Evolutionary conservation across 106 monocot genomes (phyloP), one percentile per base, ranked within the genome.

Genomic region (Triglochin maritima): DNA sequence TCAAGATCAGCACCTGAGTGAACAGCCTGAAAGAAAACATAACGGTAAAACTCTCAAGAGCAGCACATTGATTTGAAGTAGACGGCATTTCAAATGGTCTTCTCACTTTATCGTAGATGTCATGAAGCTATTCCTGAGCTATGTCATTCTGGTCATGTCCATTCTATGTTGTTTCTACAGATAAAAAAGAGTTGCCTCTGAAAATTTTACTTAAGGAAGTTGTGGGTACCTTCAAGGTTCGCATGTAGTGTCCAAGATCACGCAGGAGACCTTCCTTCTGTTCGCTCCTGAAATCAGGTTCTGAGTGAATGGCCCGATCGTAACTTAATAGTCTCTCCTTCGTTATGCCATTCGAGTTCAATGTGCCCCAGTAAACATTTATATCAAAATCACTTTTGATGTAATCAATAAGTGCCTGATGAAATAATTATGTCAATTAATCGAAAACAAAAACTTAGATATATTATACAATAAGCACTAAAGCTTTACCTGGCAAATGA

Each of bases 1-100:
- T 98, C 91, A 13, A 98, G 91, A 84, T 98, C 96, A 55, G 96
- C 96, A 72, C 96, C 96, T 17, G 96, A 98, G 67, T 98, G 96
- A 58, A 98, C 96, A 50, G 96, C 96, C 95, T 96, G 70, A 49
- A 46, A 50, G 44, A 17, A 47, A n/a, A 54, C n/a, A n/a, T n/a
- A n/a, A n/a, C n/a, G n/a, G n/a, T n/a, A n/a, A n/a, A n/a, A n/a
- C n/a, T n/a, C n/a, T n/a, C n/a, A n/a, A n/a, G n/a, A n/a, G n/a
- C n/a, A n/a, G n/a, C n/a, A n/a, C n/a, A n/a, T n/a, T n/a, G n/a
- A n/a, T n/a, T n/a, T n/a, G n/a, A n/a, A n/a, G n/a, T n/a, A n/a
- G n/a, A n/a, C n/a, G n/a, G n/a, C n/a, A n/a, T n/a, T n/a, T n/a
- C n/a, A n/a, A n/a, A n/a, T n/a, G n/a, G n/a, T n/a, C n/a, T n/a